Percentiles rank a stretch among this genome's conserved stretches.
Conservation (phyloP, 192 early-diverging fungal species). For the Kickxella alabastrina region DNA sequence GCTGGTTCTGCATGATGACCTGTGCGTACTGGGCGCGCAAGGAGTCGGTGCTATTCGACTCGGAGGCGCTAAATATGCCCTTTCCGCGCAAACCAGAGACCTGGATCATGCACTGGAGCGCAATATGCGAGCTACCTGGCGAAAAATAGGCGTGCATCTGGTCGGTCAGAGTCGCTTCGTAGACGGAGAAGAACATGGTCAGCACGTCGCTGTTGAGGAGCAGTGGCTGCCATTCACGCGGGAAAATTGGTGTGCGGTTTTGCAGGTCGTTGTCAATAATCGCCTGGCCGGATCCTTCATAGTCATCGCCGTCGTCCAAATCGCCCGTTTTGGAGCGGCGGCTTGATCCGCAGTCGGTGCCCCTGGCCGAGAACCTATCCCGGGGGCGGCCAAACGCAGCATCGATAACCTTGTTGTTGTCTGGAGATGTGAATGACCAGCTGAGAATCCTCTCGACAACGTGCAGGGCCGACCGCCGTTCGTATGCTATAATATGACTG, state of each 20-base stretch:
- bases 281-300: conserved; percentile 8
- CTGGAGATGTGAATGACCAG: conserved; percentile 38
- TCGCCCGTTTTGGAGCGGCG: conserved; percentile 1
- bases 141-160: conserved; percentile 50
- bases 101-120: conserved; percentile 46
- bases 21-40: conserved; percentile 36
- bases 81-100: conserved; percentile 44
- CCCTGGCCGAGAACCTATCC: background rate
- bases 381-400: conserved; percentile 31
- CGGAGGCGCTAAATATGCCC: conserved; percentile 23
- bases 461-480: conserved; percentile 43
- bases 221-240: conserved; percentile 31
- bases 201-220: conserved; percentile 38
- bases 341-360: background rate
- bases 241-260: conserved; percentile 41
- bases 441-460: conserved; percentile 35
- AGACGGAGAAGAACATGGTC: conserved; percentile 41
- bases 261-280: conserved; percentile 25
- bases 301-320: conserved; percentile 11
- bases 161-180: conserved; percentile 42
- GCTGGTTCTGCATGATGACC: conserved; percentile 40
- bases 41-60: conserved; percentile 13
- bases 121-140: conserved; percentile 44
- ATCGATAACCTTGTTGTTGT: conserved; percentile 17
- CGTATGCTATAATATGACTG: conserved; percentile 33